Evolutionary conservation across 2,329 filamentous ascomycete species (phyloP), one percentile per base, ranked within the genome.

Genomic region (Trichoderma harzianum): DNA sequence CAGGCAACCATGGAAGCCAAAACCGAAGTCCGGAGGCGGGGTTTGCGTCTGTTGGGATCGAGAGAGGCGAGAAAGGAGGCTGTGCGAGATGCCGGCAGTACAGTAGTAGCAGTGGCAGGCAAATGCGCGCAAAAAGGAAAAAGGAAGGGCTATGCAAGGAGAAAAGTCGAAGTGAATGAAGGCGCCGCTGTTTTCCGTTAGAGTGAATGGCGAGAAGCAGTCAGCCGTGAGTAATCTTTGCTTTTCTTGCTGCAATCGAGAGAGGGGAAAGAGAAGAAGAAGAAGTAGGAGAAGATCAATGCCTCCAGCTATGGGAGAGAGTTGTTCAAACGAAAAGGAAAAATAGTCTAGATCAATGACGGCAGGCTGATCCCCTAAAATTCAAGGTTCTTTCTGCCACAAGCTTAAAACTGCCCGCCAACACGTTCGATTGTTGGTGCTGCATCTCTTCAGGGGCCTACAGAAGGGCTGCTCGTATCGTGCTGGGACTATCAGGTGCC

Each of bases 41-140:
- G 64, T 55, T 58, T 30, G 51, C 32, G 16, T 60, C 36, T 30
- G 66, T 61, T 30, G 66, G 28, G n/a, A 51, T 60, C 55, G 66
- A 61, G 39, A 60, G 66, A 43, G 39, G 39, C 39, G 55, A 36
- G 26, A 69, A 47, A 53, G 36, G 66, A 69, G 66, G 66, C 66
- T 69, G 66, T 69, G 66, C 28, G 57, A 34, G 30, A 60, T 60
- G 57, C 57, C 16, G 26, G 63, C 21, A 55, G 16, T 26, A 30
- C 11, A 32, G 63, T 61, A 61, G 26, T 58, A 26, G 55, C 30
- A 58, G 30, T 32, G 28, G 43, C 5, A 51, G 11, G n/a, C 18
- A 47, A 47, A 47, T n/a, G 43, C 43, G 43, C 47, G 47, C 21
- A 53, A 53, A 51, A 21, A 51, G n/a, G n/a, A 24, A 53, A 53